These are phyloP conservation scores for Mycothermus thermophilus DNA, from an alignment of 495 filamentous ascomycete genomes.

Conservation along the genomic window DNA sequence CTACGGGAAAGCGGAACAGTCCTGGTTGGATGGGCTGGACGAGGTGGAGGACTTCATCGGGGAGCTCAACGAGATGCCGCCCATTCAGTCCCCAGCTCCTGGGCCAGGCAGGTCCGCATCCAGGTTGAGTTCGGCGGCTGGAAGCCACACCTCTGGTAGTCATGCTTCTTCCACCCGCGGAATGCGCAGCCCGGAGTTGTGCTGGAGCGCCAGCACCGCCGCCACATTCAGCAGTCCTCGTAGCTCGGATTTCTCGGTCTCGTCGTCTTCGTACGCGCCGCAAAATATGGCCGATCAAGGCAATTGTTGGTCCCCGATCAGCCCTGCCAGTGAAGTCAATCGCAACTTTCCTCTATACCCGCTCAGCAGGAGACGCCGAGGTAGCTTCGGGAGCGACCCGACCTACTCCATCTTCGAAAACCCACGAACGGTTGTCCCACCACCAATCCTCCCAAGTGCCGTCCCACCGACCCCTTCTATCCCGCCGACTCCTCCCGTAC, in stretches of 20 bases:
- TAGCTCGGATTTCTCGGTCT: slow-evolving; percentile 1
- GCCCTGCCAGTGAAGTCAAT: too few relatives aligned
- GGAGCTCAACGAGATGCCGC: slow-evolving; percentile 21
- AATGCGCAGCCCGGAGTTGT: slow-evolving; percentile 5
- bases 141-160: too few relatives aligned
- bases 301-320: too few relatives aligned
- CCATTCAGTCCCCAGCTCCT: slow-evolving; percentile 23
- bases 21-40: slow-evolving; percentile 2
- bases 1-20: too few relatives aligned
- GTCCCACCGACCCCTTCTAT: too few relatives aligned
- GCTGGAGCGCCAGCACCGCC: neutral
- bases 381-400: too few relatives aligned
- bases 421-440: too few relatives aligned
- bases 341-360: too few relatives aligned
- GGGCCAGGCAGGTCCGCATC: slow-evolving; percentile 26
- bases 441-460: too few relatives aligned
- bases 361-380: too few relatives aligned
- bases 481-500: too few relatives aligned
- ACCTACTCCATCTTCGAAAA: too few relatives aligned
- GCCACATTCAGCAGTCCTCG: neutral
- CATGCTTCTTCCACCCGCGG: neutral
- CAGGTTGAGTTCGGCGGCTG: slow-evolving; percentile 10
- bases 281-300: neutral
- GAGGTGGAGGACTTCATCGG: slow-evolving; percentile 27
- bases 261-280: neutral